These are phyloP conservation scores for Mycena haematopus DNA, from an alignment of 768 basidiomycete genomes.

Conservation along the genomic window DNA sequence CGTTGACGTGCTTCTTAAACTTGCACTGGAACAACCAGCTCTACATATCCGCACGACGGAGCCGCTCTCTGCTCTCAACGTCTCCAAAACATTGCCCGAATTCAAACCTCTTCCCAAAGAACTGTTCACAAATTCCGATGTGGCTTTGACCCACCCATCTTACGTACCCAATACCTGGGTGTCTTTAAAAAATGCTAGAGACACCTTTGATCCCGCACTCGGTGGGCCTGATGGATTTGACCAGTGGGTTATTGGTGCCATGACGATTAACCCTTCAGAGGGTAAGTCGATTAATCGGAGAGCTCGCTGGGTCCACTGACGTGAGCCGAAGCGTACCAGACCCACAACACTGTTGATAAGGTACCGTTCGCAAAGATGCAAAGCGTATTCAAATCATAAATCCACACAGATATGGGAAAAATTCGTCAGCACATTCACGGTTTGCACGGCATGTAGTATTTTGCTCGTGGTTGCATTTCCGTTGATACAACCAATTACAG, in stretches of 20 bases:
- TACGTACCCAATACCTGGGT: conserved; percentile 63
- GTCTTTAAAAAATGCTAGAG: conserved; percentile 57
- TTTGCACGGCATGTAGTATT: conserved; percentile 48
- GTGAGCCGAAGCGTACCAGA: conserved; percentile 57
- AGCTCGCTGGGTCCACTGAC: not conserved
- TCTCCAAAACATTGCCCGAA: conserved; percentile 55
- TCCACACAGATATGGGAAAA: conserved; percentile 76
- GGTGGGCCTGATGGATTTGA: conserved; percentile 75
- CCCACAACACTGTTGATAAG: conserved; percentile 73
- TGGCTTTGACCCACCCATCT: conserved; percentile 44
- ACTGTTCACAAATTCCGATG: conserved; percentile 35
- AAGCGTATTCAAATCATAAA: not conserved
- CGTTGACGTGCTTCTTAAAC: conserved; percentile 52
- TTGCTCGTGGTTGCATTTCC: not conserved
- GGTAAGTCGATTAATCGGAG: conserved; percentile 3
- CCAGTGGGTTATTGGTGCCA: conserved; percentile 60
- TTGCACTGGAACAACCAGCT: conserved; percentile 61
- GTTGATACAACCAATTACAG: conserved; percentile 33
- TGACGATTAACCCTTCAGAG: conserved; percentile 74
- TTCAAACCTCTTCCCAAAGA: conserved; percentile 55
- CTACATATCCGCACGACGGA: conserved; percentile 63
- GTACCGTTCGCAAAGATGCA: conserved; percentile 37
- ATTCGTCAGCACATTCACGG: conserved; percentile 61
- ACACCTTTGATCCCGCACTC: conserved; percentile 53
- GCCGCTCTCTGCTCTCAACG: conserved; percentile 46